A percentile compares a stretch with the other conserved stretches of the same genome.
Evolutionary conservation across 2,329 filamentous ascomycete species (phyloP).

Genomic region (Aspergillus novoparasiticus): DNA sequence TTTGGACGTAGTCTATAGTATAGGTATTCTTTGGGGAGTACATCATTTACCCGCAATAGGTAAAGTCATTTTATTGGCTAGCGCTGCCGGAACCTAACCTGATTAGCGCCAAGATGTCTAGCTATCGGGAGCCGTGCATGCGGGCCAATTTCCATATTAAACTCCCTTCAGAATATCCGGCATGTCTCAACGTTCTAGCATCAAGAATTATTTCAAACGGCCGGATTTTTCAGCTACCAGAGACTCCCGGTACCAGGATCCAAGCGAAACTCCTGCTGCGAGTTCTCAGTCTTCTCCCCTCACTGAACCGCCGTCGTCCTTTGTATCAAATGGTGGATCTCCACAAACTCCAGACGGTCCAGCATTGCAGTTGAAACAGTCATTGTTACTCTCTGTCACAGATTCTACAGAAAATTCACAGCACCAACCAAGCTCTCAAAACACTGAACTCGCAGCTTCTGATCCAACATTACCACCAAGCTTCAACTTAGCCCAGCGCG

Average conservation of each 20-base stretch:
- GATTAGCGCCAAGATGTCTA: neutral
- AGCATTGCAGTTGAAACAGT: conserved; percentile 19
- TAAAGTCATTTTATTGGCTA: neutral
- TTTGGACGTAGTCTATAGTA: neutral
- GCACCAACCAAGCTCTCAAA: conserved; percentile 23
- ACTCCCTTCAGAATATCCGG: conserved; percentile 11
- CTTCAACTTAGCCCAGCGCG: conserved; percentile 48
- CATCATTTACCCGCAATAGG: neutral
- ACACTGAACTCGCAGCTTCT: conserved; percentile 14
- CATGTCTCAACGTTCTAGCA: conserved; percentile 35
- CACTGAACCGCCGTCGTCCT: conserved; percentile 29
- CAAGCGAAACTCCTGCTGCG: conserved; percentile 18
- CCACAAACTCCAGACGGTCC: conserved; percentile 19
- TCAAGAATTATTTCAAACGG: conserved; percentile 53
- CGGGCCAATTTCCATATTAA: conserved; percentile 8
- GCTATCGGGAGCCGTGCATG: neutral
- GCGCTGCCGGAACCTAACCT: neutral
- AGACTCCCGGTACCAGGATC: conserved; percentile 6
- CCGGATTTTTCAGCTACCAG: conserved; percentile 24
- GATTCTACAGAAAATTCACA: conserved; percentile 9
- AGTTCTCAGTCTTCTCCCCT: conserved; percentile 30
- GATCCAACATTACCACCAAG: conserved; percentile 23
- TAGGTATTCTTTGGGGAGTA: neutral
- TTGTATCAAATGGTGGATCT: conserved; percentile 19
- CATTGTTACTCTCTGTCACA: conserved; percentile 17